Evolutionary conservation across 2,329 filamentous ascomycete species (phyloP), one percentile per base, ranked within the genome.

Genomic region (Plenodomus biglobosus): DNA sequence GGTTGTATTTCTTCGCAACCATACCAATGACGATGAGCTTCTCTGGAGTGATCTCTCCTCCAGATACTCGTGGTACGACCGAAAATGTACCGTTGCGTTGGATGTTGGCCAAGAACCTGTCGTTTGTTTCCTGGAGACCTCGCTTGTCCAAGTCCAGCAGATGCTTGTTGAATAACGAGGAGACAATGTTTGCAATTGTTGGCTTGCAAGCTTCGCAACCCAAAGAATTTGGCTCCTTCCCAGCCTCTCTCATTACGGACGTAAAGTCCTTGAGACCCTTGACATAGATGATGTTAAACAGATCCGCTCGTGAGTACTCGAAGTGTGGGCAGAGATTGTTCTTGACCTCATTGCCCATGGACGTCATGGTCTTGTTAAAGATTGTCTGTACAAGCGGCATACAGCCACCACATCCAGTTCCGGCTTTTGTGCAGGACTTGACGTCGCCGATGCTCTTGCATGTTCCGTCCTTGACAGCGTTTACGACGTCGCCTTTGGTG

Each of bases 31-130:
- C 82, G 39, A 95, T 87, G 42, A 96, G 81, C 69, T 89, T 91
- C 40, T 94, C 88, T 0, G 91, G 85, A 0, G 89, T 94, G 64
- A 96, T 94, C 71, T 96, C 91, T 50, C 91, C 91, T 38, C 83
- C 91, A 1, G 89, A 80, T 1, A 96, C 84, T 38, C 91, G 85
- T 2, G 91, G 91, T 0, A 96, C 81, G 10, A 96, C 90, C 1
- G 88, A 92, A 72, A 91, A 96, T 0, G 90, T 96, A 35, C 91
- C 91, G 70, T 96, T 91, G 32, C 91, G 83, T 70, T 96, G 91
- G 46, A 96, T 94, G 68, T 96, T 96, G 42, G 85, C 91, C 41
- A 96, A 75, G 70, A 88, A 96, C 38, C 86, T 80, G 70, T 96
- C 92, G 68, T 96, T 96, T 4, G 91, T 96, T 51, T 96, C 91